phyloP scores from a whole-genome alignment of 2,329 filamentous ascomycete genomes.

The Neurospora sp. region DNA sequence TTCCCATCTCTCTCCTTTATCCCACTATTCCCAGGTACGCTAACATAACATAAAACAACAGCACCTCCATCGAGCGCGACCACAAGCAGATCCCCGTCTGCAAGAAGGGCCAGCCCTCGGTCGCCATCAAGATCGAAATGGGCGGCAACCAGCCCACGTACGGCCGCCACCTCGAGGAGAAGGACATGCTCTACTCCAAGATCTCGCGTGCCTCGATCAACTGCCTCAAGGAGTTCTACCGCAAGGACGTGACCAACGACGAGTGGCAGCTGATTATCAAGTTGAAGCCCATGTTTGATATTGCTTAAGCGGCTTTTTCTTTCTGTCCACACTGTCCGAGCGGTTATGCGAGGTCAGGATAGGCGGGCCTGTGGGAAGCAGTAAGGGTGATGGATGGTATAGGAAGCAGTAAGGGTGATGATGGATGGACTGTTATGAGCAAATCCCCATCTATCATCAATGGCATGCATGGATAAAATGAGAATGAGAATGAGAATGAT shows the following conservation, averaged over 20 bases:
- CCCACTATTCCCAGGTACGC: background rate
- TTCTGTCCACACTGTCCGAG: background rate
- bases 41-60: slow-evolving; percentile 25
- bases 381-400: too few relatives aligned
- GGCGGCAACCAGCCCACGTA: slow-evolving; percentile 87
- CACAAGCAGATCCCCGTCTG: slow-evolving; percentile 89
- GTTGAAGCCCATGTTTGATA: slow-evolving; percentile 89
- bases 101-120: slow-evolving; percentile 95
- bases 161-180: slow-evolving; percentile 88
- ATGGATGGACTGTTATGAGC: background rate
- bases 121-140: slow-evolving; percentile 95
- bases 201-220: slow-evolving; percentile 87
- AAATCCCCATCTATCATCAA: background rate
- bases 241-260: slow-evolving; percentile 75
- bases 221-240: slow-evolving; percentile 91
- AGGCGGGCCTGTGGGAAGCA: background rate
- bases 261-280: slow-evolving; percentile 95
- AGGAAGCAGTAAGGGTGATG: background rate
- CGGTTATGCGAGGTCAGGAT: background rate
- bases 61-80: slow-evolving; percentile 92
- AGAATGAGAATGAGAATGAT: background rate
- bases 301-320: slow-evolving; percentile 42
- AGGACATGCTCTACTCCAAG: slow-evolving; percentile 75
- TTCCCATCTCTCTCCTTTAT: background rate
- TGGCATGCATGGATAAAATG: background rate